phyloP scores from a whole-genome alignment of 768 basidiomycete species.

The Lactarius deliciosus region DNA sequence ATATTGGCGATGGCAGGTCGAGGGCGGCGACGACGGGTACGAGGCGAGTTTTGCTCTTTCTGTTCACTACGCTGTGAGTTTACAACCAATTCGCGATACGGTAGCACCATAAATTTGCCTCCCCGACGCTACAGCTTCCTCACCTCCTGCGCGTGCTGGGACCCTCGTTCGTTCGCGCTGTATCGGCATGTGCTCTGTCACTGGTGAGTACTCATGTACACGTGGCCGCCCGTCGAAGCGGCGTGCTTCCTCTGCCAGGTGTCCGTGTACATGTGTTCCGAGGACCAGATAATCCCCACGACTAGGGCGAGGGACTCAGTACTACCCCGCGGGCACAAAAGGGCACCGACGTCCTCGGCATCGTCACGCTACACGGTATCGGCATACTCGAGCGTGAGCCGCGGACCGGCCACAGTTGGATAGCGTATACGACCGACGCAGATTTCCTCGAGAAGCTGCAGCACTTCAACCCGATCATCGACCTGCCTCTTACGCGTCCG shows the following conservation, averaged over 20 bases:
- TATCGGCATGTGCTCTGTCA: conserved; percentile 72
- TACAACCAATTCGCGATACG: too few species aligned
- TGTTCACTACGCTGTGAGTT: too few species aligned
- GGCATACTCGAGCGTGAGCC: conserved; percentile 54
- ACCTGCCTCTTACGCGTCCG: too few species aligned
- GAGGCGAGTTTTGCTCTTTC: too few species aligned
- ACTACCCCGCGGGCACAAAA: conserved; percentile 32
- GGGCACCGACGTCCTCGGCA: too few species aligned
- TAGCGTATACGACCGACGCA: conserved; percentile 85
- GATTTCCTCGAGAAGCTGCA: conserved; percentile 79
- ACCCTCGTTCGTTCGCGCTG: conserved; percentile 33
- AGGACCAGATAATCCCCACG: conserved; percentile 31
- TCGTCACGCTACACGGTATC: too few species aligned
- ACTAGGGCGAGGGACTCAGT: too few species aligned
- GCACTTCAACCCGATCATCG: conserved; percentile 38
- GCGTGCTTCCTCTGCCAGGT: conserved; percentile 67
- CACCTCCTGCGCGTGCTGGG: too few species aligned
- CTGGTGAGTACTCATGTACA: too few species aligned
- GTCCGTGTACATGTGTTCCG: conserved; percentile 64
- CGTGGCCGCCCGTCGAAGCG: conserved; percentile 62
- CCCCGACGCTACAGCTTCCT: too few species aligned
- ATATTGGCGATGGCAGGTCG: neutral
- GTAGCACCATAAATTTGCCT: too few species aligned
- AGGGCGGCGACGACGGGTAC: too few species aligned
- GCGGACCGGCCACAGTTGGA: conserved; percentile 70